These are phyloP conservation scores for Aspergillus thermomutatus DNA, from an alignment of 2,329 filamentous ascomycete species.

Conservation along the genomic window DNA sequence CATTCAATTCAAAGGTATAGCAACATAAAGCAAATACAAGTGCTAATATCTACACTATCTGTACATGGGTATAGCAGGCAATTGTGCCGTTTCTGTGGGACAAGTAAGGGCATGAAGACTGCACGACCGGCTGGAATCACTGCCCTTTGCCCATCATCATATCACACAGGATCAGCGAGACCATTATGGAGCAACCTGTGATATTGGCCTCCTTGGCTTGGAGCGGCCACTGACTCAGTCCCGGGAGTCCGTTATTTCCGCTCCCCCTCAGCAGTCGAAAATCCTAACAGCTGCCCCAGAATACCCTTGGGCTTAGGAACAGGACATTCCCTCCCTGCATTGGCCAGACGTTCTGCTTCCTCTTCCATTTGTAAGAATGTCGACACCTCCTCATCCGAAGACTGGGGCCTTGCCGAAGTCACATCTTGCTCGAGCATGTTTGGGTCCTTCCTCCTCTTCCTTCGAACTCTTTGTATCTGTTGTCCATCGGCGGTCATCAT, in stretches of 20 bases:
- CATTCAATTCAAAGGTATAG: neutral
- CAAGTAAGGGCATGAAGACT: neutral
- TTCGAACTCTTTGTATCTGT: conserved; percentile 37
- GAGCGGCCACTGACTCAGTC: conserved; percentile 6
- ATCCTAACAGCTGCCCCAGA: conserved; percentile 71
- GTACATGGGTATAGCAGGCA: conserved; percentile 23
- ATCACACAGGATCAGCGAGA: neutral
- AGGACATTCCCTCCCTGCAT: conserved; percentile 71
- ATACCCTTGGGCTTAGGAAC: conserved; percentile 85
- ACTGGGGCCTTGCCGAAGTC: conserved; percentile 11
- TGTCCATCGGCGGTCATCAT: conserved; percentile 41
- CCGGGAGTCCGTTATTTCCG: conserved; percentile 9
- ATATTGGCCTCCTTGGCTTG: neutral
- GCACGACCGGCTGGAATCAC: neutral
- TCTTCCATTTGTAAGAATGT: conserved; percentile 42
- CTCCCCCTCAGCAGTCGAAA: conserved; percentile 45
- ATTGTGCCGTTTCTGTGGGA: neutral
- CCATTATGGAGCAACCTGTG: neutral
- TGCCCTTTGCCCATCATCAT: neutral
- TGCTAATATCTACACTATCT: conserved; percentile 13
- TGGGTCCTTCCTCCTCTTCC: conserved; percentile 33
- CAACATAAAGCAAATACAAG: conserved; percentile 3
- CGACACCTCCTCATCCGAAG: conserved; percentile 41
- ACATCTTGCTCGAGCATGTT: conserved; percentile 17
- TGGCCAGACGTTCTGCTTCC: conserved; percentile 39